Base-by-base conservation (phyloP, 1,284 basidiomycete species). In the Cronartium ribicola region DNA sequence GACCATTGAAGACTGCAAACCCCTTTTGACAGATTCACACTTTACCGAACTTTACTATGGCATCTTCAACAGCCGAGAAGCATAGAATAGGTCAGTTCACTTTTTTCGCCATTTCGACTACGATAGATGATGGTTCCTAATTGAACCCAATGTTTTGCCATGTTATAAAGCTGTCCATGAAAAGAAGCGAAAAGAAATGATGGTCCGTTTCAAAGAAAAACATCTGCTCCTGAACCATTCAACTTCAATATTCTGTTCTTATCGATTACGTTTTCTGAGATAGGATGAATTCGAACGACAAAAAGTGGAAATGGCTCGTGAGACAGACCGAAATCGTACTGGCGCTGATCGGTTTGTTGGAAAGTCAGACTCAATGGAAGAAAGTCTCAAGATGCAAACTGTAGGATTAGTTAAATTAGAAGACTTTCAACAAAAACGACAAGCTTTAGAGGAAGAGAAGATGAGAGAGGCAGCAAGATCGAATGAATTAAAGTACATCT, bases 291-390 rank as follows among this genome's bases (percentile, higher is more conserved):
- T 88, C 79, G 90, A 93, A 78, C 86, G 90, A n/a, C 90, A 94
- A 81, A 93, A 92, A 80, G 88, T 89, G 78, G 87, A 86, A 60
- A 87, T 95, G 80, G 87, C 90, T 77, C 80, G 77, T 20, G 80
- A 81, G 66, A 75, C 78, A 2, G 78, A 79, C 17, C 76, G 79
- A 11, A 82, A 82, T 74, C 78, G 79, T 4, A 80, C 79, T 22
- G 75, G 75, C 13, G 83, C 86, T 0, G 89, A 90, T 79, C 90
- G 94, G 73, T 99, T 99, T 81, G 89, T 94, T 22, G 90, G 91
- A 4, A 92, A 96, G 82, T 89, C 92, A 82, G 95, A 98, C 80
- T 92, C 90, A 4, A 88, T 98, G 84, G 95, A 98, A 81, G 96
- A 98, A 75, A 87, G 87, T 11, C 85, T 99, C 67, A 98, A 97